Evolutionary conservation across 179 eudicot genomes (phyloP).

Genomic region (Gypsophila paniculata): DNA sequence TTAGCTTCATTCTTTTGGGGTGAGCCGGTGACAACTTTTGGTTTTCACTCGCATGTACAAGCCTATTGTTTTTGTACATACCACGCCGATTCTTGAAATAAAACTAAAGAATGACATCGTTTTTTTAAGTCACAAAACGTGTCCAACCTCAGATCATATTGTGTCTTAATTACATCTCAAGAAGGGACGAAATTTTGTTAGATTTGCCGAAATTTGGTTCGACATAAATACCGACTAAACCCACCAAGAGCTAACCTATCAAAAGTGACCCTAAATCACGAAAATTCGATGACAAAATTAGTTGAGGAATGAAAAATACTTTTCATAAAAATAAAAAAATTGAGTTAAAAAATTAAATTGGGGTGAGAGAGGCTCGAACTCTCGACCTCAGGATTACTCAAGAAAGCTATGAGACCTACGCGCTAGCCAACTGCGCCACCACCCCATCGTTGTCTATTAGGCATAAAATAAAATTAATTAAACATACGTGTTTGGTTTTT

Average conservation of each 20-base stretch:
- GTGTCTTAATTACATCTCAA: background rate
- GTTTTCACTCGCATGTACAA: too few relatives aligned
- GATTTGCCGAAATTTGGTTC: background rate
- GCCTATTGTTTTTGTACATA: background rate
- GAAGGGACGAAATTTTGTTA: too few relatives aligned
- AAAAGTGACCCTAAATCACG: background rate
- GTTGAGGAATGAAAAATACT: too few relatives aligned
- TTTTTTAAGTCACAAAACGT: too few relatives aligned
- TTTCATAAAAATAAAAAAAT: too few relatives aligned
- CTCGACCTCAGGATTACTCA: conserved; percentile 34
- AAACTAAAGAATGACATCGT: too few relatives aligned
- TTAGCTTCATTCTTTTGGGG: background rate
- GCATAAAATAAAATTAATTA: too few relatives aligned
- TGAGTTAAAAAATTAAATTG: too few relatives aligned
- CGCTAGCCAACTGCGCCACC: conserved; percentile 40
- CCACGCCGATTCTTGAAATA: background rate
- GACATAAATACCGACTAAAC: background rate
- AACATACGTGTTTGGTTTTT: too few relatives aligned
- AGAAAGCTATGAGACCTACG: conserved; percentile 34
- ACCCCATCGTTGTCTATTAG: conserved; percentile 14
- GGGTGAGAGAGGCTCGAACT: conserved; percentile 31
- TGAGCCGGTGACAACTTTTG: too few relatives aligned
- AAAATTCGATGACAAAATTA: too few relatives aligned
- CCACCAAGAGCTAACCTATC: background rate
- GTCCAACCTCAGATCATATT: background rate